A percentile compares a stretch with the other conserved stretches of the same genome.
These are phyloP conservation scores for Picea glauca DNA, from an alignment of 75 land plant species.

Conservation along the genomic window DNA sequence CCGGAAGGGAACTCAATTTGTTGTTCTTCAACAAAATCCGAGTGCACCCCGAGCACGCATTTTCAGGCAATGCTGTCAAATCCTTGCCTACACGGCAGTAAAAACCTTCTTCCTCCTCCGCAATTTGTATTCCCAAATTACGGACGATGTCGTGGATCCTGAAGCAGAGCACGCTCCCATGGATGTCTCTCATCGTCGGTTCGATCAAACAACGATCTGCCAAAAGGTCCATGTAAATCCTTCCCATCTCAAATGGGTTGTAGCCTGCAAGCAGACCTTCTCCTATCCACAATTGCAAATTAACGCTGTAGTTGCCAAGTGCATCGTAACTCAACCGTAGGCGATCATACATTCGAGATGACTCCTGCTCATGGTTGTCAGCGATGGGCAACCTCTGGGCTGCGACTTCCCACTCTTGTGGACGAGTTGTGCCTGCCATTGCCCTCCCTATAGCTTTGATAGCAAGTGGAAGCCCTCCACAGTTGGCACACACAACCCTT, in stretches of 20 bases:
- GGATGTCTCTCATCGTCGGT: neutral
- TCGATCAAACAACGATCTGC: neutral
- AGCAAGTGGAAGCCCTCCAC: neutral
- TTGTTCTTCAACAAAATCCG: neutral
- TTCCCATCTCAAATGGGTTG: neutral
- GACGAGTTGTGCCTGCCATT: neutral
- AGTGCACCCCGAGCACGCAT: neutral
- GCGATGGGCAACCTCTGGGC: neutral
- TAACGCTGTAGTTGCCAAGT: neutral
- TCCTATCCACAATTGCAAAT: neutral
- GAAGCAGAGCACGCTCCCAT: neutral
- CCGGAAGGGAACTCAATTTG: neutral
- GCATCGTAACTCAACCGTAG: neutral
- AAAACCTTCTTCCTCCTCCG: neutral
- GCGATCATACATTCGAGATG: neutral
- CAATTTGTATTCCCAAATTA: neutral
- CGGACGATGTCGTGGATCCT: neutral
- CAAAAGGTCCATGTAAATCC: neutral
- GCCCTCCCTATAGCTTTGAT: neutral
- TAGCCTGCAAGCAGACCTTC: neutral
- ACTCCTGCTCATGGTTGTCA: neutral
- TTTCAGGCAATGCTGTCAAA: neutral
- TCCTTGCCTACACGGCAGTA: neutral
- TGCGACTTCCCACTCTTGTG: neutral
- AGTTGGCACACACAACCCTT: neutral